phyloP scores from a whole-genome alignment of 352 stramenopile genomes.

The Phytophthora hibernalis region DNA sequence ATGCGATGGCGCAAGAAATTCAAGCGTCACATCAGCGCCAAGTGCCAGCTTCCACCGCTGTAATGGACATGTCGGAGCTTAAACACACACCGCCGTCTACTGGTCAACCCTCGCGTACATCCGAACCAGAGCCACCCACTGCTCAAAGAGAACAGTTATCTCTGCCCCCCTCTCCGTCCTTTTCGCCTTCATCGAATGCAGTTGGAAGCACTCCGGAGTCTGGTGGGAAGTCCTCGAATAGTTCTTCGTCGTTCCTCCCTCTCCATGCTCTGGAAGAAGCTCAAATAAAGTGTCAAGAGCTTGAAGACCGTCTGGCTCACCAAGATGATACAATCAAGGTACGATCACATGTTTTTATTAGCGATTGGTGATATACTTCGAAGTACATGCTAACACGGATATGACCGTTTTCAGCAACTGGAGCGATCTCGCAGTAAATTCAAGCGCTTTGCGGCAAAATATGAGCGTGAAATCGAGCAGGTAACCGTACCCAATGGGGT shows the following conservation, averaged over 20 bases:
- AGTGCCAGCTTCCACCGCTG: constrained; percentile 39
- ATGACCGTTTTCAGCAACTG: constrained; percentile 56
- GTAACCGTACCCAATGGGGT: constrained; percentile 27
- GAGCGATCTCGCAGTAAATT: constrained; percentile 89
- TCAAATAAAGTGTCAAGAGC: constrained; percentile 76
- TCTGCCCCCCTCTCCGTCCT: constrained; percentile 17
- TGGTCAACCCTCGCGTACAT: constrained; percentile 15
- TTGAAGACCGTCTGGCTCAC: constrained; percentile 73
- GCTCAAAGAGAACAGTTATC: constrained; percentile 22
- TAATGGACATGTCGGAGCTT: constrained; percentile 76
- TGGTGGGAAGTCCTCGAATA: constrained; percentile 38
- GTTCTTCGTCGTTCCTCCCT: constrained; percentile 63
- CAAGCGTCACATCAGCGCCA: constrained; percentile 62
- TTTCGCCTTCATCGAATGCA: constrained; percentile 35
- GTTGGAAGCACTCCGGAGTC: constrained; percentile 37
- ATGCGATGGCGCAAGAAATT: constrained; percentile 81
- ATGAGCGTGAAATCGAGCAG: constrained; percentile 86
- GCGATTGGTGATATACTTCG: neutral
- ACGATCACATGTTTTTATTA: constrained; percentile 10
- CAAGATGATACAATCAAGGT: constrained; percentile 89
- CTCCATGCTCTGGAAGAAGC: constrained; percentile 71
- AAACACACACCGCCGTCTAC: constrained; percentile 44
- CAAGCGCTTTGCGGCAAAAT: constrained; percentile 86
- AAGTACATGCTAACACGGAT: constrained; percentile 4
- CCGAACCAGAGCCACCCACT: constrained; percentile 1